Percentiles rank a stretch among this genome's conserved stretches.
These are phyloP conservation scores for Eurotiales sp. DNA, from an alignment of 2,329 filamentous ascomycete genomes.

Conservation along the genomic window DNA sequence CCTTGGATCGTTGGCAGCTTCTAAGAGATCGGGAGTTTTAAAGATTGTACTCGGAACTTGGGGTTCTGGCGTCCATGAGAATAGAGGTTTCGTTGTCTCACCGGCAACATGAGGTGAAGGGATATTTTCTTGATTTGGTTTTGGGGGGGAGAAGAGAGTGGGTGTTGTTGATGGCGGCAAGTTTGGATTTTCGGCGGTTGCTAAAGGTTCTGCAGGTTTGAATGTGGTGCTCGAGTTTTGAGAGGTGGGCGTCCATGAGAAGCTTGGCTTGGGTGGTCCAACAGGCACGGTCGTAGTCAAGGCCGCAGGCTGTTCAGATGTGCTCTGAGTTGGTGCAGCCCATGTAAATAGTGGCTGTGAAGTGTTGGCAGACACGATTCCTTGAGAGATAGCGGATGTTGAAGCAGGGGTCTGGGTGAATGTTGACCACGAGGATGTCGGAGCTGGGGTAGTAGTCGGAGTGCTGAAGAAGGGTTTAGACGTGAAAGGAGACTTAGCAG, in stretches of 20 bases:
- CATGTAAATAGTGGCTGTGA: slow-evolving; percentile 5
- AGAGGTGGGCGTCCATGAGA: slow-evolving; percentile 9
- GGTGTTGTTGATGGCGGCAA: background rate
- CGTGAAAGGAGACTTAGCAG: background rate
- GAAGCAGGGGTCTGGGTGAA: background rate
- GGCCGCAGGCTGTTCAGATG: background rate
- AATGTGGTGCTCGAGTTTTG: background rate
- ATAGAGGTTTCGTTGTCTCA: slow-evolving; percentile 1
- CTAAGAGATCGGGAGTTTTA: background rate
- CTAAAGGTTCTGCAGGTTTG: background rate
- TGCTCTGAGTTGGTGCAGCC: background rate
- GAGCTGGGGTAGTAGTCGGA: background rate
- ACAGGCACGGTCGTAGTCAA: background rate
- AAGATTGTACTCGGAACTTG: background rate
- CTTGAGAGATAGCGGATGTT: background rate
- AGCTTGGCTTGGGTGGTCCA: background rate
- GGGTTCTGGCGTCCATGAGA: background rate
- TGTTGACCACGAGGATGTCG: background rate
- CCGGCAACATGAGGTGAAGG: background rate
- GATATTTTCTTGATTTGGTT: background rate
- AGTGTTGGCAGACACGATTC: background rate
- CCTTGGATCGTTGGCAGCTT: background rate
- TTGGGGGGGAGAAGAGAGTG: background rate
- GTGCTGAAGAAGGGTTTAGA: background rate
- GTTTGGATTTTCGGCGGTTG: background rate